A percentile compares a stretch with the other conserved stretches of the same genome.
These are phyloP conservation scores for Aureobasidium melanogenum DNA, from an alignment of 2,329 filamentous ascomycete genomes.

Conservation along the genomic window DNA sequence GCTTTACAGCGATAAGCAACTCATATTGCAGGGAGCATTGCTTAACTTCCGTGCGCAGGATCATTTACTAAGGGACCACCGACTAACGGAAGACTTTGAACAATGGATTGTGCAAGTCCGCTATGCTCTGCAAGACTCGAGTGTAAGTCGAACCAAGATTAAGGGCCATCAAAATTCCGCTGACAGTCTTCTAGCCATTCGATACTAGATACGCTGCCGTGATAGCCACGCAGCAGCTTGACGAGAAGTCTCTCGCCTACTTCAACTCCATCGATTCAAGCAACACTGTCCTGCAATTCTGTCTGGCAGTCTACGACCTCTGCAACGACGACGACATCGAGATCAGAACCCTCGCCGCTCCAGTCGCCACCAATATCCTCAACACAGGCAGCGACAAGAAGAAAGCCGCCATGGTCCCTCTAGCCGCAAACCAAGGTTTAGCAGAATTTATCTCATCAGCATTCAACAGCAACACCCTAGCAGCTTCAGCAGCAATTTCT, in stretches of 20 bases:
- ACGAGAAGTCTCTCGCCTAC: not conserved
- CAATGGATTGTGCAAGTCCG: not conserved
- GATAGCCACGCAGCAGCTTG: constrained; percentile 17
- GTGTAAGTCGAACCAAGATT: not conserved
- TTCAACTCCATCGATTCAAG: not conserved
- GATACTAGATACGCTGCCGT: constrained; percentile 23
- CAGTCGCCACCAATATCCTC: constrained; percentile 41
- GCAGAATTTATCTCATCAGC: constrained; percentile 23
- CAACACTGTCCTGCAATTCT: constrained; percentile 41
- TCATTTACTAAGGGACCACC: not conserved
- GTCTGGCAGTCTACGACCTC: constrained; percentile 62
- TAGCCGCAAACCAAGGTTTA: constrained; percentile 38
- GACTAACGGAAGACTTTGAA: not conserved
- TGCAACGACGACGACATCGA: constrained; percentile 91
- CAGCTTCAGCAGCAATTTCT: not conserved
- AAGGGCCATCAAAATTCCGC: not conserved
- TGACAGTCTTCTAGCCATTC: constrained; percentile 13
- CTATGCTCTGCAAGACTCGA: constrained; percentile 16
- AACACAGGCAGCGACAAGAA: constrained; percentile 15
- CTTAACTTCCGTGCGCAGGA: not conserved
- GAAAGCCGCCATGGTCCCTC: constrained; percentile 33
- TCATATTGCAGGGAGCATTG: constrained; percentile 2
- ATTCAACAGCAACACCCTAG: not conserved
- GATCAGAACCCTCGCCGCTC: constrained; percentile 58
- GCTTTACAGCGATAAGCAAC: not conserved